phyloP scores from a whole-genome alignment of 2,329 filamentous ascomycete genomes.

The Botrytis cinerea region DNA sequence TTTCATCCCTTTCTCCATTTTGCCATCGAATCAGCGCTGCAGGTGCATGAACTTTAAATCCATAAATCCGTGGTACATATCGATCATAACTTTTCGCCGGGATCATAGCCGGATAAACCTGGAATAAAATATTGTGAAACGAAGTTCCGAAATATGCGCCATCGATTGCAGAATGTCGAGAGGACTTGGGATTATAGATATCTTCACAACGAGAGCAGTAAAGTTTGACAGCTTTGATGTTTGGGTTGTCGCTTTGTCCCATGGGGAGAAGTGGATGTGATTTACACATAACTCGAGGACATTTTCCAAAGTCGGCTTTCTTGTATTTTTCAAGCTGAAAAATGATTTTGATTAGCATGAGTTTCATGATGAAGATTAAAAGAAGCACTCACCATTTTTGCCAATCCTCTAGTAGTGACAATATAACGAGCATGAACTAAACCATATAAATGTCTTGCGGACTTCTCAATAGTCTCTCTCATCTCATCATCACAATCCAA shows the following conservation, averaged over 20 bases:
- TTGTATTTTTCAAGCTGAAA: slow-evolving; percentile 95
- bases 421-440: slow-evolving; percentile 96
- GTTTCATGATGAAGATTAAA: not conserved
- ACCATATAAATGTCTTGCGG: slow-evolving; percentile 90
- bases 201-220: slow-evolving; percentile 98
- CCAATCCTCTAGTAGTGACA: slow-evolving; percentile 87
- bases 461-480: slow-evolving; percentile 97
- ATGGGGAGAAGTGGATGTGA: slow-evolving; percentile 92
- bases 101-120: slow-evolving; percentile 90
- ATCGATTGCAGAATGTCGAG: slow-evolving; percentile 91
- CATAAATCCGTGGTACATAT: slow-evolving; percentile 88
- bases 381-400: slow-evolving; percentile 78
- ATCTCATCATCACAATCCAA: slow-evolving; percentile 98
- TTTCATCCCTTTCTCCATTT: slow-evolving; percentile 74
- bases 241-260: slow-evolving; percentile 87
- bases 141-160: slow-evolving; percentile 97
- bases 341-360: slow-evolving; percentile 28
- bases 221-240: slow-evolving; percentile 88
- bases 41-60: slow-evolving; percentile 90
- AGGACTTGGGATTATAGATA: slow-evolving; percentile 98
- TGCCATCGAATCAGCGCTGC: slow-evolving; percentile 93
- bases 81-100: slow-evolving; percentile 82
- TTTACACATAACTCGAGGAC: slow-evolving; percentile 92
- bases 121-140: slow-evolving; percentile 99
- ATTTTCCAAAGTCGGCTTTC: slow-evolving; percentile 96